phyloP scores from a whole-genome alignment of 345 rosid species.

The Lumnitzera racemosa region DNA sequence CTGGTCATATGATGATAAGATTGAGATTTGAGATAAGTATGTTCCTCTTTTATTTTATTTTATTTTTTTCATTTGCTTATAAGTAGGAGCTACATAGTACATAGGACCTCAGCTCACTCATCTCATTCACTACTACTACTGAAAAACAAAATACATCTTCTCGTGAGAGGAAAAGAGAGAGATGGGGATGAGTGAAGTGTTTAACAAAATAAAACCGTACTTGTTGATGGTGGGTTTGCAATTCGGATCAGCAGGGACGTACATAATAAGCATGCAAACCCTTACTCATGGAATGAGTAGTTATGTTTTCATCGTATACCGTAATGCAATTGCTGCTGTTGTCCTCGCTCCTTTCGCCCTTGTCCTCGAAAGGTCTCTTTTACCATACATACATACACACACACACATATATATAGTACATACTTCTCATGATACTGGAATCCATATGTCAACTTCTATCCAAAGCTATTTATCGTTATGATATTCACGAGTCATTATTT shows the following conservation, averaged over 20 bases:
- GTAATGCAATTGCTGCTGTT: slow-evolving; percentile 66
- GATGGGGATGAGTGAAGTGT: slow-evolving; percentile 1
- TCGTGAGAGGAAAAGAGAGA: not conserved
- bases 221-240: slow-evolving; percentile 65
- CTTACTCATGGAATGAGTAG: slow-evolving; percentile 78
- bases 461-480: too few relatives aligned
- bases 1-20: too few relatives aligned
- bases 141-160: not conserved
- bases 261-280: slow-evolving; percentile 47
- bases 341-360: slow-evolving; percentile 73
- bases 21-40: too few relatives aligned
- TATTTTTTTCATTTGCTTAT: too few relatives aligned
- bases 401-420: too few relatives aligned
- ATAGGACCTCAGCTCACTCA: too few relatives aligned
- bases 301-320: slow-evolving; percentile 61
- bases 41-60: too few relatives aligned
- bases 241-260: slow-evolving; percentile 61
- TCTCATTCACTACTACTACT: not conserved
- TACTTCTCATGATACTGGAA: too few relatives aligned
- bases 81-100: too few relatives aligned
- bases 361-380: slow-evolving; percentile 51
- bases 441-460: not conserved
- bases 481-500: too few relatives aligned
- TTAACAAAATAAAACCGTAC: slow-evolving; percentile 40
- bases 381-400: not conserved